Conservation (phyloP, 306 rosid species). For the Cucurbita ficifolia region DNA sequence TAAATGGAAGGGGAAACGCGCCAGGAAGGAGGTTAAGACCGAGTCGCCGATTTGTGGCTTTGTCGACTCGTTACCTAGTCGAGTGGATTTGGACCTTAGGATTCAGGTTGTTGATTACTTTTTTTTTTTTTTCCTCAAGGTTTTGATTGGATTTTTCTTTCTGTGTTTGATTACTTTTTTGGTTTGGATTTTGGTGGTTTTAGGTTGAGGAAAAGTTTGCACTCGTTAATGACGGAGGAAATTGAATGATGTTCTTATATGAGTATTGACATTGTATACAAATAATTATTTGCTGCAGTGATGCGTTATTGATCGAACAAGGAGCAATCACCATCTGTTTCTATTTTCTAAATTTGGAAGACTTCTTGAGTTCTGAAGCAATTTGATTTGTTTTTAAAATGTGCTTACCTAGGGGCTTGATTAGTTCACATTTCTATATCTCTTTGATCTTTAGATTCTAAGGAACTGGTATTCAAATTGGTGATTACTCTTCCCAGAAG, state of each 20-base stretch:
- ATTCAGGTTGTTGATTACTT: background rate
- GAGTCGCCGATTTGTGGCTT: slow-evolving; percentile 30
- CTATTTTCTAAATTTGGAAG: background rate
- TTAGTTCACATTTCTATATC: background rate
- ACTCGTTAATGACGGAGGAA: background rate
- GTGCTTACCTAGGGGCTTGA: background rate
- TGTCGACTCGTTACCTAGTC: slow-evolving; percentile 11
- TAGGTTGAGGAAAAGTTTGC: no score
- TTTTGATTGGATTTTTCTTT: background rate
- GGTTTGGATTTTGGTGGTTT: background rate
- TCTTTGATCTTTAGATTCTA: background rate
- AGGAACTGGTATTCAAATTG: background rate
- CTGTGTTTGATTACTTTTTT: background rate
- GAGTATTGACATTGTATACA: background rate
- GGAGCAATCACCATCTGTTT: background rate
- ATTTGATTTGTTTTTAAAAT: background rate
- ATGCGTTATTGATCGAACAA: background rate
- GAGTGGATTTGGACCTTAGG: slow-evolving; percentile 29
- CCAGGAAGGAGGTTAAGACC: slow-evolving; percentile 24
- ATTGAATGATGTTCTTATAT: background rate
- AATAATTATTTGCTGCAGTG: background rate
- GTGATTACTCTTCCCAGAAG: background rate
- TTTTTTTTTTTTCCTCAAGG: background rate
- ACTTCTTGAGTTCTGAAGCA: background rate
- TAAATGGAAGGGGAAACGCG: slow-evolving; percentile 17